Evolutionary conservation across 441 rosid genomes (phyloP).

Genomic region (Populus tomentosa): DNA sequence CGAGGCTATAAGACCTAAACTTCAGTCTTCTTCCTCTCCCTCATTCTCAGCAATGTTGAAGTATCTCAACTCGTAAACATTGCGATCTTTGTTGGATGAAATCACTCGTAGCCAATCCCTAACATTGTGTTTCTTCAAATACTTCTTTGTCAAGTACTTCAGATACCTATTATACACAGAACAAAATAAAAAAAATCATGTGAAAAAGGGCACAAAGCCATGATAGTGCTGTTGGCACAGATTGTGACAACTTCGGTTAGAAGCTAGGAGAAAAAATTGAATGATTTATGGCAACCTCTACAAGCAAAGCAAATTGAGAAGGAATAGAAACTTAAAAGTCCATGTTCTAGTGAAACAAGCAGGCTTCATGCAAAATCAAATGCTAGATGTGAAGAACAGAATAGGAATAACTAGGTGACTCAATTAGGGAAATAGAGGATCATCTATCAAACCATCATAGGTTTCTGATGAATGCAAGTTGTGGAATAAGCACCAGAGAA

Average conservation of each 20-base stretch:
- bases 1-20: neutral
- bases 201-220: neutral
- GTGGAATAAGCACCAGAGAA: too few relatives aligned
- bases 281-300: neutral
- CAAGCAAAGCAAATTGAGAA: neutral
- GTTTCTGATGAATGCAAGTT: too few relatives aligned
- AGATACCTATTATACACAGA: neutral
- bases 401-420: too few relatives aligned
- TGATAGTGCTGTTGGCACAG: neutral
- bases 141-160: neutral
- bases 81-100: neutral
- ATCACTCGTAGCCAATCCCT: neutral
- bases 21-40: conserved; percentile 69
- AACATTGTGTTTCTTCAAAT: neutral
- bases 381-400: too few relatives aligned
- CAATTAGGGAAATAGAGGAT: too few relatives aligned
- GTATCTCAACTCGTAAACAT: conserved; percentile 61
- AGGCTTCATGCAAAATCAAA: too few relatives aligned
- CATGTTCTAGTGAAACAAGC: too few relatives aligned
- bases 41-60: conserved; percentile 87
- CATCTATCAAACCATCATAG: too few relatives aligned
- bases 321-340: neutral
- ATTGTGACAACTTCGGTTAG: neutral
- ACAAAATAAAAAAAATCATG: neutral
- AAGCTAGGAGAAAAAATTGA: neutral